A percentile compares a stretch with the other conserved stretches of the same genome.
Evolutionary conservation across 192 early-diverging fungal species (phyloP).

Genomic region (Coemansia interrupta): DNA sequence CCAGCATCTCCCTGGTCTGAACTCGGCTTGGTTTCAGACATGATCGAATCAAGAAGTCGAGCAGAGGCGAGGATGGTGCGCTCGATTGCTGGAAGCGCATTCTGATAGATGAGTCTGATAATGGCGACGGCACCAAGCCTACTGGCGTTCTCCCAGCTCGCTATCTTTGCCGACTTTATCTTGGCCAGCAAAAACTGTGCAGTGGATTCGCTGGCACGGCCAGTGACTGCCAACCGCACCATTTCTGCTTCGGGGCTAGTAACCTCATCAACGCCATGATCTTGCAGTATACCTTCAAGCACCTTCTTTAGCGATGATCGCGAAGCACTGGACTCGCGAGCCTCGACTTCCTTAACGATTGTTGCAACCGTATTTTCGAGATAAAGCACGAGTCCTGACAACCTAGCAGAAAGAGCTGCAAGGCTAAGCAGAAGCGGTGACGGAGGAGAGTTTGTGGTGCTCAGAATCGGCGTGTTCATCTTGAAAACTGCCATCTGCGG

Average conservation of each 20-base stretch:
- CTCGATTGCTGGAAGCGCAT: conserved; percentile 34
- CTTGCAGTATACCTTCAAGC: conserved; percentile 34
- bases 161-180: conserved; percentile 26
- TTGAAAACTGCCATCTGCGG: conserved; percentile 1
- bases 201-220: conserved; percentile 36
- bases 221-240: conserved; percentile 29
- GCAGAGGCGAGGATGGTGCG: conserved; percentile 20
- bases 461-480: conserved; percentile 25
- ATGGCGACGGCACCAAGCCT: conserved; percentile 31
- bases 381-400: conserved; percentile 31
- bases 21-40: not conserved
- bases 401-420: conserved; percentile 21
- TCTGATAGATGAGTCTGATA: conserved; percentile 29
- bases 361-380: conserved; percentile 19
- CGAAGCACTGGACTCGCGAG: conserved; percentile 21
- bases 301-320: conserved; percentile 12
- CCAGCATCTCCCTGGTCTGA: not conserved
- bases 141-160: conserved; percentile 39
- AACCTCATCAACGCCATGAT: conserved; percentile 42
- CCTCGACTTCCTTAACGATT: conserved; percentile 18
- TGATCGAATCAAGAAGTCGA: conserved; percentile 11
- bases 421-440: conserved; percentile 20
- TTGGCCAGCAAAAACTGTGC: conserved; percentile 47
- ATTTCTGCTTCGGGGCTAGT: conserved; percentile 42
- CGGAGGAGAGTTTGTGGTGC: not conserved